Conservation (phyloP, 2,329 filamentous ascomycete genomes). For the Diaporthe nobilis region DNA sequence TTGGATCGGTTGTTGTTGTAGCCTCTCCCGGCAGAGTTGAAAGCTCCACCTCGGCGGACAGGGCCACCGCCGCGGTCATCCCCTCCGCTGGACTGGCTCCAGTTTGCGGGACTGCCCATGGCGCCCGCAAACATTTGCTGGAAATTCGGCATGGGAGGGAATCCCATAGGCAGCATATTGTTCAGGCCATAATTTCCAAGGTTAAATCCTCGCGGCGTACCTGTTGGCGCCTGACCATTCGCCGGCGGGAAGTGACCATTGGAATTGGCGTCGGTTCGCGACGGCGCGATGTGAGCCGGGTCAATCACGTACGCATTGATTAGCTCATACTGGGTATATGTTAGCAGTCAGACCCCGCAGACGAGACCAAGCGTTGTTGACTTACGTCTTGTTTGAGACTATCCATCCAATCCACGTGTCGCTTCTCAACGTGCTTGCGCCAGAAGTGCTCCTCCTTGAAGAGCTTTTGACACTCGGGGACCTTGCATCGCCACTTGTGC, state of each 20-base stretch:
- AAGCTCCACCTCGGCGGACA: slow-evolving; percentile 74
- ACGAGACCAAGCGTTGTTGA: background rate
- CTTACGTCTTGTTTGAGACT: slow-evolving; percentile 86
- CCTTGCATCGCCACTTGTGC: slow-evolving; percentile 96
- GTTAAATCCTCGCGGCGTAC: slow-evolving; percentile 93
- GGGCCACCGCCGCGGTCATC: slow-evolving; percentile 73
- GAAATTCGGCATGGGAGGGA: slow-evolving; percentile 63
- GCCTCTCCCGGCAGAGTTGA: slow-evolving; percentile 62
- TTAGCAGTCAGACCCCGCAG: slow-evolving; percentile 12
- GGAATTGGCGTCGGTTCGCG: slow-evolving; percentile 92
- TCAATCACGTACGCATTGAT: slow-evolving; percentile 97
- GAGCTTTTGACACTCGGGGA: slow-evolving; percentile 94
- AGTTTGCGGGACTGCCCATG: slow-evolving; percentile 60
- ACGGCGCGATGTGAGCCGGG: slow-evolving; percentile 93
- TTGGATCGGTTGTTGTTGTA: slow-evolving; percentile 73
- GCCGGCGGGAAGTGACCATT: slow-evolving; percentile 94
- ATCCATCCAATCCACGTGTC: slow-evolving; percentile 90
- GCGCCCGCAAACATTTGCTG: slow-evolving; percentile 68
- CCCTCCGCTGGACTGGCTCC: slow-evolving; percentile 63
- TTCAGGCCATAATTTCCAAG: slow-evolving; percentile 79
- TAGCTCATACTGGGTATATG: slow-evolving; percentile 76
- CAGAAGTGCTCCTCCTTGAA: slow-evolving; percentile 99
- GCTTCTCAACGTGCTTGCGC: slow-evolving; percentile 98
- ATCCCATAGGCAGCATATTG: slow-evolving; percentile 73
- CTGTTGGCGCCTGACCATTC: slow-evolving; percentile 81